These are phyloP conservation scores for Plasmopara muralis DNA, from an alignment of 352 stramenopile genomes.

Conservation along the genomic window DNA sequence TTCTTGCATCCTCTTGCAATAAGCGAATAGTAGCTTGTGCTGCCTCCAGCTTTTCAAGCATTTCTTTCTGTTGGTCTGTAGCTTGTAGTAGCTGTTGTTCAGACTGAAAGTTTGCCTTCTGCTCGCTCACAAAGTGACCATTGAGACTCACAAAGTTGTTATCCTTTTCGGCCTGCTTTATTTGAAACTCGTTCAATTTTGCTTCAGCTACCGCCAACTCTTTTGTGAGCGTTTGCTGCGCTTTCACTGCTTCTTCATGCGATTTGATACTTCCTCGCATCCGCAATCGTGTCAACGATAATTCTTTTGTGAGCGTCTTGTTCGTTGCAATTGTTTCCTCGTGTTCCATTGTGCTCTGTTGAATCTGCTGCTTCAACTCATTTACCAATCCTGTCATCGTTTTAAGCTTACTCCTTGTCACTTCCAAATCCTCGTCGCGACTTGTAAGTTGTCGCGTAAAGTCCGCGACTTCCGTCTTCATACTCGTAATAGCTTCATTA, in stretches of 20 bases:
- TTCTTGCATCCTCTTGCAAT: conserved; percentile 28
- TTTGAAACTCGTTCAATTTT: conserved; percentile 22
- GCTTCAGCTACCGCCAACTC: conserved; percentile 18
- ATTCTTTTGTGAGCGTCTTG: conserved; percentile 30
- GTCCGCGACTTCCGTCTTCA: conserved; percentile 17
- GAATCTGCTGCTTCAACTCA: conserved; percentile 17
- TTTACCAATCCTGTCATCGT: conserved; percentile 19
- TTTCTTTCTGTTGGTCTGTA: conserved; percentile 16
- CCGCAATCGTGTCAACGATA: conserved; percentile 14
- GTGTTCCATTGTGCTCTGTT: conserved; percentile 20
- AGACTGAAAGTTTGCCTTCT: conserved; percentile 12
- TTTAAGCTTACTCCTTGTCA: conserved; percentile 12
- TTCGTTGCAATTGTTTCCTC: conserved; percentile 23
- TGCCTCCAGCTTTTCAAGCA: conserved; percentile 27
- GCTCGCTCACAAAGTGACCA: conserved; percentile 20
- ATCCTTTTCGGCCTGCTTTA: conserved; percentile 12
- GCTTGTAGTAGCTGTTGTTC: conserved; percentile 21
- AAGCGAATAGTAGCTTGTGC: conserved; percentile 18
- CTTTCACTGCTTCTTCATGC: conserved; percentile 17
- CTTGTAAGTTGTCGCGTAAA: conserved; percentile 23
- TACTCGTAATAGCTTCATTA: conserved; percentile 14
- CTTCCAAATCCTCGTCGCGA: conserved; percentile 20
- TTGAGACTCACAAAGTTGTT: conserved; percentile 15
- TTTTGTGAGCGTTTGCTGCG: conserved; percentile 15
- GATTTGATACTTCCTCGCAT: conserved; percentile 17